These are phyloP conservation scores for Candida xiaguanensis DNA, from an alignment of 805 yeast genomes.

Conservation along the genomic window DNA sequence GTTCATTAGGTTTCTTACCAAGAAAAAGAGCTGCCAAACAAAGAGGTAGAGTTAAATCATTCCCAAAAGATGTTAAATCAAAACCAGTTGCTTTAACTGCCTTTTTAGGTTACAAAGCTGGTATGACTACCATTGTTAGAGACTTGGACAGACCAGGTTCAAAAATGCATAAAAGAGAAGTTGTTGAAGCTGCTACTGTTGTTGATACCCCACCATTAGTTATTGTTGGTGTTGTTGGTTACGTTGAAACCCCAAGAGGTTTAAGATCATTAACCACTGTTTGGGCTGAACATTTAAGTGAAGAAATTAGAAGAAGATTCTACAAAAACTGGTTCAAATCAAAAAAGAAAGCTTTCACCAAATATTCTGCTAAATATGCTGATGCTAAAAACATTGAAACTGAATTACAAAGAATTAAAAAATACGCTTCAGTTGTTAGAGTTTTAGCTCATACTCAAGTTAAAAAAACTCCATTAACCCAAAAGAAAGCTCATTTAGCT, in stretches of 20 bases:
- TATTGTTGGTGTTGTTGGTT: slow-evolving; percentile 99
- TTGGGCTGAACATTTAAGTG: slow-evolving; percentile 99
- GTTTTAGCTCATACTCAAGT: slow-evolving; percentile 99
- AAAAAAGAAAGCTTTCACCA: slow-evolving; percentile 99
- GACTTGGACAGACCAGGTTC: slow-evolving; percentile 99
- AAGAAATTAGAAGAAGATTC: slow-evolving; percentile 99
- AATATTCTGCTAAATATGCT: slow-evolving; percentile 98
- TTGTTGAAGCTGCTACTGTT: slow-evolving; percentile 98
- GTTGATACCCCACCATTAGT: slow-evolving; percentile 99
- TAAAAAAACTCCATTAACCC: slow-evolving; percentile 98
- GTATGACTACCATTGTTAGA: slow-evolving; percentile 99
- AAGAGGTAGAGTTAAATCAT: slow-evolving; percentile 98
- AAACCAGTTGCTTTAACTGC: slow-evolving; percentile 99
- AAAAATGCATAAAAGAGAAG: slow-evolving; percentile 99
- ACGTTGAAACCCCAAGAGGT: slow-evolving; percentile 99
- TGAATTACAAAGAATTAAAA: slow-evolving; percentile 97
- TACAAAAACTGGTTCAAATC: slow-evolving; percentile 99
- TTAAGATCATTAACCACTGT: slow-evolving; percentile 98
- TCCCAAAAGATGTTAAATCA: slow-evolving; percentile 97
- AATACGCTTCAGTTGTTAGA: slow-evolving; percentile 98
- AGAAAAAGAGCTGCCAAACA: slow-evolving; percentile 99
- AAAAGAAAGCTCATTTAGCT: slow-evolving; percentile 99
- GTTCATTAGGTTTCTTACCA: slow-evolving; percentile 99
- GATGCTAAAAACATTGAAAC: slow-evolving; percentile 84
- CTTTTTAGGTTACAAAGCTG: slow-evolving; percentile 99